A percentile compares a stretch with the other conserved stretches of the same genome.
These are phyloP conservation scores for Glaciozyma martinii DNA, from an alignment of 768 basidiomycete genomes.

Conservation along the genomic window DNA sequence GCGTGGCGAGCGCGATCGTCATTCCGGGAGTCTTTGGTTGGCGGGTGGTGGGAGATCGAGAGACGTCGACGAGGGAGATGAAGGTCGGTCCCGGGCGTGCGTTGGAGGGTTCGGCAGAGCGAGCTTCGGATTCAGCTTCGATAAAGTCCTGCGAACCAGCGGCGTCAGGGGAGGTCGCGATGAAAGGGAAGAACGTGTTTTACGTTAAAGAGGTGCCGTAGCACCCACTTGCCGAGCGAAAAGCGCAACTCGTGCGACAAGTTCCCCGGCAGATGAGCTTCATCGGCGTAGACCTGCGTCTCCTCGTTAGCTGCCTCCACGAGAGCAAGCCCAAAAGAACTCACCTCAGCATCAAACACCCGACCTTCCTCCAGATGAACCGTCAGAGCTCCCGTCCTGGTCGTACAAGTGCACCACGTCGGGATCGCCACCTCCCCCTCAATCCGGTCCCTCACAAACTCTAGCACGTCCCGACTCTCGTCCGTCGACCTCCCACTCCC, in stretches of 20 bases:
- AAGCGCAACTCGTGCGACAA: constrained; percentile 72
- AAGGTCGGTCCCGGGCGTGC: constrained; percentile 3
- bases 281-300: constrained; percentile 67
- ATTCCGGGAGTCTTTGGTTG: constrained; percentile 33
- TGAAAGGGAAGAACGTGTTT: background rate
- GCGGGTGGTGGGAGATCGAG: constrained; percentile 1
- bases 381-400: constrained; percentile 75
- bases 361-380: constrained; percentile 70
- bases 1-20: constrained; percentile 52
- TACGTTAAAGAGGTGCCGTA: constrained; percentile 33
- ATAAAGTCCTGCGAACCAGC: constrained; percentile 27
- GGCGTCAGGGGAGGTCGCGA: background rate
- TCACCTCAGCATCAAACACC: constrained; percentile 76
- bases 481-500: background rate
- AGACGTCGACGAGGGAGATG: constrained; percentile 19
- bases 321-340: too few species aligned
- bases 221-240: constrained; percentile 45
- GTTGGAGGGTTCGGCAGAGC: background rate
- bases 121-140: constrained; percentile 24
- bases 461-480: constrained; percentile 56
- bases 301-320: too few species aligned
- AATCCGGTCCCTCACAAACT: constrained; percentile 78
- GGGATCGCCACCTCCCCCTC: constrained; percentile 77
- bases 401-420: constrained; percentile 81
- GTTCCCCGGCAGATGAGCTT: constrained; percentile 47